These are phyloP conservation scores for Urochloa ruziziensis DNA, from an alignment of 176 grass and related monocot genomes.

Conservation along the genomic window DNA sequence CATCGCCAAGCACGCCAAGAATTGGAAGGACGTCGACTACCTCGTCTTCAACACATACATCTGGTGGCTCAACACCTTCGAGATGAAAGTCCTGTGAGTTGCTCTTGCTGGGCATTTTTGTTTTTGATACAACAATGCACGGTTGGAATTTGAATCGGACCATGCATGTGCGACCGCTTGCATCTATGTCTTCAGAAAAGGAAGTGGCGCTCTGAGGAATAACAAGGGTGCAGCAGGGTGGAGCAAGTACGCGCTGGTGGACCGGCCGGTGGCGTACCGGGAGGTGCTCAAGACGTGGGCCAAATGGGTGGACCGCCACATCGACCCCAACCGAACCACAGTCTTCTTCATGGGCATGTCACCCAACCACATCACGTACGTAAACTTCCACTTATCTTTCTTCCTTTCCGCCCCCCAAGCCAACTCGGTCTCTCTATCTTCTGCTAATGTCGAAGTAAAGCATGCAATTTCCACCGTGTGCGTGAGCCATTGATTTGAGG, in stretches of 20 bases:
- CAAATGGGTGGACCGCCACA: slow-evolving; percentile 67
- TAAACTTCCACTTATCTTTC: no score
- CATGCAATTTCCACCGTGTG: no score
- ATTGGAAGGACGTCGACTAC: slow-evolving; percentile 61
- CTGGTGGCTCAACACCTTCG: slow-evolving; percentile 72
- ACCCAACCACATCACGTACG: slow-evolving; percentile 71
- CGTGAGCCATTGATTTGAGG: no score
- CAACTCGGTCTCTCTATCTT: no score
- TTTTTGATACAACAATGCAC: no score
- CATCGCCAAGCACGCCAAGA: slow-evolving; percentile 52
- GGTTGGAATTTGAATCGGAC: no score
- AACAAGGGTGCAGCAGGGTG: slow-evolving; percentile 33
- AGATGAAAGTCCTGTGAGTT: slow-evolving; percentile 63
- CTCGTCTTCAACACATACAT: slow-evolving; percentile 80
- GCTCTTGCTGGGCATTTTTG: no score
- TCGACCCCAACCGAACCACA: slow-evolving; percentile 57
- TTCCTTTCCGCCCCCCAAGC: no score
- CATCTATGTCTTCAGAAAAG: neutral
- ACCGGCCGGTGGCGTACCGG: slow-evolving; percentile 65
- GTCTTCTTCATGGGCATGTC: slow-evolving; percentile 98
- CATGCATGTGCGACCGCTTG: no score
- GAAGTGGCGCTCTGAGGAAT: neutral
- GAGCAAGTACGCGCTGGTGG: slow-evolving; percentile 57
- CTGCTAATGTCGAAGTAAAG: no score
- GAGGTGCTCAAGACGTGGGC: slow-evolving; percentile 82